phyloP scores from a whole-genome alignment of 2,329 filamentous ascomycete genomes.

The Aspergillus terreus region DNA sequence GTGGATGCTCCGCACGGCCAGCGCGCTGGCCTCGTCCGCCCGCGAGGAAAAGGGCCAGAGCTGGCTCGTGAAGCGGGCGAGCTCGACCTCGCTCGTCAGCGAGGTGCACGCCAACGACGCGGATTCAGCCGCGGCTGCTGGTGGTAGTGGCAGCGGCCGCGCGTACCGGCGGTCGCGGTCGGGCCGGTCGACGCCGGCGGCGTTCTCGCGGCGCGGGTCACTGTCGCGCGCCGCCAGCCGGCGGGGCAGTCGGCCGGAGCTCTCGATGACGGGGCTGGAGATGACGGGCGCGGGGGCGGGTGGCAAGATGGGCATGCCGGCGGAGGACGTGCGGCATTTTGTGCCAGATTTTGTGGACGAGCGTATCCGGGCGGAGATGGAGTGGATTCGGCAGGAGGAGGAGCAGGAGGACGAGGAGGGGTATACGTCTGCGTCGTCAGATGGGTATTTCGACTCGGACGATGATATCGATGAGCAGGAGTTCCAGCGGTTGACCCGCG shows the following conservation, averaged over 20 bases:
- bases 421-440: constrained; percentile 12
- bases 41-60: constrained; percentile 61
- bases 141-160: constrained; percentile 17
- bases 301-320: constrained; percentile 1
- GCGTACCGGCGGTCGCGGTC: constrained; percentile 29
- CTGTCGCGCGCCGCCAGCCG: constrained; percentile 24
- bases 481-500: constrained; percentile 48
- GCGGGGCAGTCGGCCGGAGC: constrained; percentile 23
- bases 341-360: constrained; percentile 51
- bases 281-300: constrained; percentile 4
- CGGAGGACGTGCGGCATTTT: constrained; percentile 16
- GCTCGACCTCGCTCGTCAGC: constrained; percentile 51
- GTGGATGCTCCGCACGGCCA: constrained; percentile 58
- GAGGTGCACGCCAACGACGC: constrained; percentile 34
- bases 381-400: constrained; percentile 23
- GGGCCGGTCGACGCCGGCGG: constrained; percentile 33
- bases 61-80: constrained; percentile 56
- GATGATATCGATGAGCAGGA: constrained; percentile 50
- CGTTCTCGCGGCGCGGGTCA: constrained; percentile 29
- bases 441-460: constrained; percentile 14
- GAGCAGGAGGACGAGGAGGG: constrained; percentile 15
- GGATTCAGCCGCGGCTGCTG: constrained; percentile 10
- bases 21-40: constrained; percentile 54
- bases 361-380: constrained; percentile 38
- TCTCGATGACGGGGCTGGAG: constrained; percentile 16